These are phyloP conservation scores for Austroboletus niveus DNA, from an alignment of 1,284 basidiomycete genomes.

Conservation along the genomic window DNA sequence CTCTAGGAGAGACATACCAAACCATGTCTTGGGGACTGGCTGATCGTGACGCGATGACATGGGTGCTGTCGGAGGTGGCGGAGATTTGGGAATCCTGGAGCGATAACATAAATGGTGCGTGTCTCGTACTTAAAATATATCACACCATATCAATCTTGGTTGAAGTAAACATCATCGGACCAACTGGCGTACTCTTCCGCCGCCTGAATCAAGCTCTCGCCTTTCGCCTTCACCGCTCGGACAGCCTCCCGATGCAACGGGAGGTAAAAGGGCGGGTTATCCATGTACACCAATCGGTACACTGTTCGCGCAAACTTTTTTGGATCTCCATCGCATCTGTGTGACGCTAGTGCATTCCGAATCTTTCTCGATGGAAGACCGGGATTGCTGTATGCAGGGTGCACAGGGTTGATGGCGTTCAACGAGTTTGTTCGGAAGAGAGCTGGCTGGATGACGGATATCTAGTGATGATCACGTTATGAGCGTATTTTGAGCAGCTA, in stretches of 20 bases:
- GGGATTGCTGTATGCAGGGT: conserved; percentile 22
- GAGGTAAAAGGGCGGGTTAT: conserved; percentile 28
- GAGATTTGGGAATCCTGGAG: neutral
- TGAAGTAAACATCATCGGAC: conserved; percentile 28
- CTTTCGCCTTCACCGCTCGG: conserved; percentile 24
- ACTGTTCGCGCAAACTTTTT: conserved; percentile 22
- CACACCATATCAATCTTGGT: conserved; percentile 9
- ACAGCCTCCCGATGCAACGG: conserved; percentile 25
- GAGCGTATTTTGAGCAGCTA: neutral
- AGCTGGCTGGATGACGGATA: conserved; percentile 30
- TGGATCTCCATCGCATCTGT: conserved; percentile 18
- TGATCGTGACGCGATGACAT: conserved; percentile 8
- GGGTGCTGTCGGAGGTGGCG: neutral
- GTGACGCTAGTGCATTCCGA: conserved; percentile 5
- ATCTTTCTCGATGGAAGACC: conserved; percentile 16
- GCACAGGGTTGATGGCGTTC: conserved; percentile 10
- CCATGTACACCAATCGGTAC: conserved; percentile 18
- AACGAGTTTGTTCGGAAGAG: conserved; percentile 22
- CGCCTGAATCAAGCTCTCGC: conserved; percentile 23
- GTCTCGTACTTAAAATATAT: too few species aligned
- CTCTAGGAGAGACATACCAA: conserved; percentile 17
- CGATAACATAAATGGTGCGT: neutral
- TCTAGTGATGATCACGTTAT: conserved; percentile 9
- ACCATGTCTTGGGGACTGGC: conserved; percentile 22
- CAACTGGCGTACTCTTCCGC: conserved; percentile 29